phyloP scores from a whole-genome alignment of 805 yeast species.

The Ogataea ganodermae region DNA sequence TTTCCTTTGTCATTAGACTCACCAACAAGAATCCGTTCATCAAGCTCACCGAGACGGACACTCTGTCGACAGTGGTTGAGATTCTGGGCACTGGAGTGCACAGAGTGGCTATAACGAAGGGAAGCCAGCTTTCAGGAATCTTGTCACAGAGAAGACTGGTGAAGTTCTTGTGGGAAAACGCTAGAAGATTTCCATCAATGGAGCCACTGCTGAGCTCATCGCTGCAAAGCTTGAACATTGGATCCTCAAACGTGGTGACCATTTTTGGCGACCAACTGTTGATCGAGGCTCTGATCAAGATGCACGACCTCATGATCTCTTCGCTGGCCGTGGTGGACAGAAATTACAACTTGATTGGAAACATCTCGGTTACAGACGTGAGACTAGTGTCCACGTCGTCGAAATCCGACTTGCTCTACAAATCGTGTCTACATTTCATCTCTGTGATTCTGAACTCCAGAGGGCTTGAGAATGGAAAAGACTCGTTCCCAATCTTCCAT shows the following conservation, averaged over 20 bases:
- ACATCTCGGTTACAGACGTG: constrained; percentile 93
- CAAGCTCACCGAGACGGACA: constrained; percentile 69
- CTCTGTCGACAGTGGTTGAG: constrained; percentile 74
- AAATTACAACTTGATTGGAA: constrained; percentile 75
- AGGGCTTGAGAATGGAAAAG: constrained; percentile 93
- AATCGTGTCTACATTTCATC: constrained; percentile 84
- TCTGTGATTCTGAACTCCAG: constrained; percentile 82
- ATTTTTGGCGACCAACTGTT: constrained; percentile 85
- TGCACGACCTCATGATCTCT: constrained; percentile 82
- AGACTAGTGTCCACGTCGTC: constrained; percentile 84
- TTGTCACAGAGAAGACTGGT: constrained; percentile 88
- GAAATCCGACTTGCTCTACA: constrained; percentile 77
- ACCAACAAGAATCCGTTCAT: constrained; percentile 89
- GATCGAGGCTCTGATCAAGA: constrained; percentile 81
- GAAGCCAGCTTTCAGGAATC: constrained; percentile 70
- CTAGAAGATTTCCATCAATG: constrained; percentile 78
- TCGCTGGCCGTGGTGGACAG: constrained; percentile 92
- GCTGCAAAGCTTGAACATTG: constrained; percentile 73
- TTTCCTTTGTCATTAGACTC: constrained; percentile 78
- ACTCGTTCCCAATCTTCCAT: constrained; percentile 95
- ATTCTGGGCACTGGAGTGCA: constrained; percentile 95
- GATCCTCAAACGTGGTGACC: constrained; percentile 69
- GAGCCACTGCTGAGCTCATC: constrained; percentile 73
- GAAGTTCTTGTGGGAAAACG: constrained; percentile 88
- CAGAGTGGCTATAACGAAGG: constrained; percentile 73